These are phyloP conservation scores for Myxozyma sirexii DNA, from an alignment of 805 yeast genomes.

Conservation along the genomic window DNA sequence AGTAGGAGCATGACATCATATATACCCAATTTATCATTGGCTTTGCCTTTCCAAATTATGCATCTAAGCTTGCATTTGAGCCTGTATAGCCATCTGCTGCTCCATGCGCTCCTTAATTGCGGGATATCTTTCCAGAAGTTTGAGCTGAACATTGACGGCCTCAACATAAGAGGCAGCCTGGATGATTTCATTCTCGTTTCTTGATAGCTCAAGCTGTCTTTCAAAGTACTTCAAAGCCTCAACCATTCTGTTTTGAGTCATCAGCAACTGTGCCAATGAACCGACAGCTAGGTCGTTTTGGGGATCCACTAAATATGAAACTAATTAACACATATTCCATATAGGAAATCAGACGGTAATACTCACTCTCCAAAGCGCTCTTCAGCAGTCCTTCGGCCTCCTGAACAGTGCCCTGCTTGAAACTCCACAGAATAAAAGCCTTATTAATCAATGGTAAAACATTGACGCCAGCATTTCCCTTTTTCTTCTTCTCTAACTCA, in stretches of 20 bases:
- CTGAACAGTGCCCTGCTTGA: slow-evolving; percentile 47
- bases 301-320: slow-evolving; percentile 59
- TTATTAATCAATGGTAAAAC: slow-evolving; percentile 88
- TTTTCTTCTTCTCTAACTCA: slow-evolving; percentile 59
- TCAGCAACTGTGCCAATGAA: slow-evolving; percentile 86
- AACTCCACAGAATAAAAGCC: slow-evolving; percentile 59
- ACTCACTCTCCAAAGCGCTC: slow-evolving; percentile 61
- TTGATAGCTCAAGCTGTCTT: slow-evolving; percentile 77
- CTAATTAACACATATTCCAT: background rate
- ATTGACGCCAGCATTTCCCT: slow-evolving; percentile 66
- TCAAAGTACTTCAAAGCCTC: slow-evolving; percentile 83
- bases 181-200: slow-evolving; percentile 52
- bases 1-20: no score
- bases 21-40: no score
- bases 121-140: slow-evolving; percentile 48
- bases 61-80: no score
- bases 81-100: slow-evolving; percentile 9
- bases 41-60: no score
- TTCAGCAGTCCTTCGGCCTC: slow-evolving; percentile 68
- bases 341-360: background rate
- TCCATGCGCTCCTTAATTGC: slow-evolving; percentile 33
- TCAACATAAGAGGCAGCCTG: slow-evolving; percentile 17
- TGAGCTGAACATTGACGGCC: slow-evolving; percentile 49
- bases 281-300: slow-evolving; percentile 85
- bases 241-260: slow-evolving; percentile 79